Conservation (phyloP, 495 filamentous ascomycete genomes). For the Cudoniella acicularis region DNA sequence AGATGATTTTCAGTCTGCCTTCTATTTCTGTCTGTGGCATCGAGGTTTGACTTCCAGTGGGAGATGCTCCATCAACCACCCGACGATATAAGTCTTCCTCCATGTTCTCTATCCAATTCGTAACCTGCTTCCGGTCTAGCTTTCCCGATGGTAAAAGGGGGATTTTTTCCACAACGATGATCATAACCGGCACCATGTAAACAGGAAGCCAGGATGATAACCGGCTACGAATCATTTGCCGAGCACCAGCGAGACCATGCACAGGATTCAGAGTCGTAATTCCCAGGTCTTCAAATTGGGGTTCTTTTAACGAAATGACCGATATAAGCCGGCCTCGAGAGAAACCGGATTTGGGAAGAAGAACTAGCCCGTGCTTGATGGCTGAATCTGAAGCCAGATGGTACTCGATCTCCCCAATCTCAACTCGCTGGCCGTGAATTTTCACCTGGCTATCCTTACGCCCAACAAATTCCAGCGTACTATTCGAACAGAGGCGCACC, state of each 20-base stretch:
- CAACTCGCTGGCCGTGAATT: slow-evolving; percentile 29
- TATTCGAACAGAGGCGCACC: slow-evolving; percentile 27
- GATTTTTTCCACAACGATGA: slow-evolving; percentile 5
- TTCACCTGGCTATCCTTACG: slow-evolving; percentile 32
- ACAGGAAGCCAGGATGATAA: slow-evolving; percentile 10
- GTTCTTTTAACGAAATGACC: not conserved
- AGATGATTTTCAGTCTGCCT: slow-evolving; percentile 1
- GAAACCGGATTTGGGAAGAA: slow-evolving; percentile 20
- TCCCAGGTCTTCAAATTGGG: not conserved
- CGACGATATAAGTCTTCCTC: not conserved
- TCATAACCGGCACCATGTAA: slow-evolving; percentile 26
- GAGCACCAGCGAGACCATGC: not conserved
- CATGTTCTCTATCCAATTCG: not conserved
- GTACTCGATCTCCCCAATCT: slow-evolving; percentile 37
- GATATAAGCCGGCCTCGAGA: not conserved
- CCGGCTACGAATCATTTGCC: not conserved
- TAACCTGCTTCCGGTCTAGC: slow-evolving; percentile 3
- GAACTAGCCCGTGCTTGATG: slow-evolving; percentile 19
- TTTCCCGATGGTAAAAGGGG: slow-evolving; percentile 10
- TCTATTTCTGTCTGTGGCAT: not conserved
- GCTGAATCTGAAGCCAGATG: slow-evolving; percentile 25
- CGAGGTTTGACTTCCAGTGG: not conserved
- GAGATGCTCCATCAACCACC: not conserved
- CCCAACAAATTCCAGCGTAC: slow-evolving; percentile 34
- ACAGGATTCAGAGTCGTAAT: not conserved